Base-by-base conservation (phyloP, 768 basidiomycete genomes). In the Phlegmacium glaucopus region DNA sequence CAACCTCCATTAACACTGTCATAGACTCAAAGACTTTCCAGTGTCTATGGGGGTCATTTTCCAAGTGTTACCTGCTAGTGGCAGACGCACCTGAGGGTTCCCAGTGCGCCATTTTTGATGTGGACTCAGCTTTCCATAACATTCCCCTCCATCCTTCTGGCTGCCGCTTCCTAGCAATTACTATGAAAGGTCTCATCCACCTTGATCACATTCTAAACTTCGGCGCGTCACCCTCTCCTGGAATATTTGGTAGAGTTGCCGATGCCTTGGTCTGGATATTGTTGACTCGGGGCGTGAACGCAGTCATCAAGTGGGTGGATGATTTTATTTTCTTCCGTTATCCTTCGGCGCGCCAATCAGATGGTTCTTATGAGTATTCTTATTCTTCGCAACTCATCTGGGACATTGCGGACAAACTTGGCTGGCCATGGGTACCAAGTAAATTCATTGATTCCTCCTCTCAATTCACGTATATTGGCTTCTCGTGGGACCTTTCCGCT, bases 141-240 rank as follows among this genome's bases (percentile, higher is more conserved):
- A n/a, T n/a, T n/a, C n/a, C n/a, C n/a, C n/a, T n/a, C n/a, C n/a
- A n/a, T n/a, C n/a, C n/a, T n/a, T n/a, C n/a, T n/a, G n/a, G n/a
- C n/a, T n/a, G n/a, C n/a, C n/a, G n/a, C n/a, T n/a, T n/a, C n/a
- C n/a, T n/a, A n/a, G n/a, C n/a, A n/a, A n/a, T n/a, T n/a, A n/a
- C n/a, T n/a, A n/a, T n/a, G n/a, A n/a, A n/a, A n/a, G n/a, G n/a
- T n/a, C n/a, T n/a, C n/a, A n/a, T n/a, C n/a, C n/a, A 59, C 26
- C 62, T 75, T 3, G 69, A 77, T 48, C 26, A 53, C 0, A 62
- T 61, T 3, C 53, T 63, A 0, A 52, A 57, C 34, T 71, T 72
- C 52, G 67, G 72, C 0, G 22, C 51, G 0, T 34, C 54, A 0
- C 58, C 60, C 4, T 60, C 63, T 22, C 56, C 62, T 2, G 65